Evolutionary conservation across 1,139 yeast species (phyloP).

Genomic region (Candida frijolesensis): DNA sequence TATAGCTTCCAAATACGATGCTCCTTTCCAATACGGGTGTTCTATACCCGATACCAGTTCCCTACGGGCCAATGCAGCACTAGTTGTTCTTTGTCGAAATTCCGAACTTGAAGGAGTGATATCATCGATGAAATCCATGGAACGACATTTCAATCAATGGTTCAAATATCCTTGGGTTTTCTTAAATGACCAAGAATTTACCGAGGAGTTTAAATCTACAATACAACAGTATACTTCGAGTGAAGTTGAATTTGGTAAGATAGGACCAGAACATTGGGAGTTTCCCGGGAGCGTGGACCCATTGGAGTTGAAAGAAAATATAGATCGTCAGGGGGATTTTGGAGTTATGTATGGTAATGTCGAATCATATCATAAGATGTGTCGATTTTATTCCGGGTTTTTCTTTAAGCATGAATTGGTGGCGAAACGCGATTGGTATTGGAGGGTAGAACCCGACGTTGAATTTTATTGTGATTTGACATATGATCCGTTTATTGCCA

Average conservation of each 20-base stretch:
- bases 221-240: slow-evolving; percentile 56
- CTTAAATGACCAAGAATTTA: slow-evolving; percentile 75
- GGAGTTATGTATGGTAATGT: slow-evolving; percentile 79
- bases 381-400: slow-evolving; percentile 73
- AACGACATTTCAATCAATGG: slow-evolving; percentile 89
- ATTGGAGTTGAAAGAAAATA: slow-evolving; percentile 50
- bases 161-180: slow-evolving; percentile 88
- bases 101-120: slow-evolving; percentile 70
- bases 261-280: slow-evolving; percentile 71
- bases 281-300: slow-evolving; percentile 33
- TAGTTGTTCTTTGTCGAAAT: slow-evolving; percentile 82
- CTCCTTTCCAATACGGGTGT: slow-evolving; percentile 58
- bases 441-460: slow-evolving; percentile 94
- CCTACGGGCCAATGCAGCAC: slow-evolving; percentile 69
- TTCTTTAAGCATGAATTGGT: slow-evolving; percentile 78
- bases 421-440: slow-evolving; percentile 76
- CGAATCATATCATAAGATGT: slow-evolving; percentile 74
- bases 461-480: slow-evolving; percentile 87
- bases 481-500: slow-evolving; percentile 84
- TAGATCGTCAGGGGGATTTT: slow-evolving; percentile 75
- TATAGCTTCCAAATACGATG: slow-evolving; percentile 34
- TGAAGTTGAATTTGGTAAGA: slow-evolving; percentile 66
- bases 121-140: slow-evolving; percentile 69
- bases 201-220: slow-evolving; percentile 56
- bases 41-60: slow-evolving; percentile 32